Conservation (phyloP, 371 early-diverging fungal genomes). For the Apophysomyces elegans region DNA sequence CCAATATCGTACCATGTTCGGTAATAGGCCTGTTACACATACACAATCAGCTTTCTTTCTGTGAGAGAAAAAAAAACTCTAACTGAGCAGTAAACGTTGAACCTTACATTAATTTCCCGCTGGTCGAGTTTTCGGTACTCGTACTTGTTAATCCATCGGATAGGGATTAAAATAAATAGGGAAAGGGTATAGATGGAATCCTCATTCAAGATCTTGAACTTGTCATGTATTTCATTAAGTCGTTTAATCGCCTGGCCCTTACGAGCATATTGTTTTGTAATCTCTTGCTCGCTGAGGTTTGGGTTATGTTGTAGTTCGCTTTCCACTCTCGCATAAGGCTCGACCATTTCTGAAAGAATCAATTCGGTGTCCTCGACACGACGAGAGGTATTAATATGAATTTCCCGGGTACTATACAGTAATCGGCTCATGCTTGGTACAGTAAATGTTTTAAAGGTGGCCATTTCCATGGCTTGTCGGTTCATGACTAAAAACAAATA, state of each 20-base stretch:
- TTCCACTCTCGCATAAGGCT: slow-evolving; percentile 43
- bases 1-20: slow-evolving; percentile 51
- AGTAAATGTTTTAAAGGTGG: slow-evolving; percentile 53
- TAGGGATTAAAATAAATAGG: slow-evolving; percentile 49
- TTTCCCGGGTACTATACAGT: slow-evolving; percentile 48
- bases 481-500: neutral
- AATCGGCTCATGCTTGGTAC: slow-evolving; percentile 57
- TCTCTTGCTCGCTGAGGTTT: slow-evolving; percentile 11
- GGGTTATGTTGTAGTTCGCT: slow-evolving; percentile 29
- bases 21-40: slow-evolving; percentile 30
- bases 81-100: no score
- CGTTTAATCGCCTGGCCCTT: slow-evolving; percentile 34
- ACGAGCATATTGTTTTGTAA: slow-evolving; percentile 35
- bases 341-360: slow-evolving; percentile 44
- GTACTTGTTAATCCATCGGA: slow-evolving; percentile 48
- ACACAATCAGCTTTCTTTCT: neutral
- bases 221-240: slow-evolving; percentile 56
- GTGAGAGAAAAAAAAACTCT: neutral
- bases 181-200: slow-evolving; percentile 56
- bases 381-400: slow-evolving; percentile 32
- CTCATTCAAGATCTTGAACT: slow-evolving; percentile 50
- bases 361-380: slow-evolving; percentile 57
- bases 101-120: slow-evolving; percentile 51
- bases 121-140: slow-evolving; percentile 54
- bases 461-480: slow-evolving; percentile 45